phyloP scores from a whole-genome alignment of 148 eudicot species.

The Rhododendron mucronatum region DNA sequence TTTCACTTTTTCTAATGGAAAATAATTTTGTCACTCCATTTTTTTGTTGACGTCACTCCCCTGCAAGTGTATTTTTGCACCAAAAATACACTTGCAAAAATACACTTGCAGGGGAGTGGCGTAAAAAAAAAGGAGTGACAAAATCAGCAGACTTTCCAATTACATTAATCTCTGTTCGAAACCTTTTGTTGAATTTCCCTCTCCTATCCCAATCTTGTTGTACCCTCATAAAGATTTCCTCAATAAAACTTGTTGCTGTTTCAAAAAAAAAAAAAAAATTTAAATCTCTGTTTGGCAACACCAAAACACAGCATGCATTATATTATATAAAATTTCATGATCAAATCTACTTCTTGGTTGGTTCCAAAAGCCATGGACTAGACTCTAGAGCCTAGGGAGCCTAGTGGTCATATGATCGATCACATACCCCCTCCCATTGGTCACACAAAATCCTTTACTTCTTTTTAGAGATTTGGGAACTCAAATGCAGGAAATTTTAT shows the following conservation, averaged over 20 bases:
- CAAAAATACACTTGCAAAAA: no score
- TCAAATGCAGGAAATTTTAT: neutral
- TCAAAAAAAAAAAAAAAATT: no score
- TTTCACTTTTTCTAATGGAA: neutral
- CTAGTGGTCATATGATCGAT: neutral
- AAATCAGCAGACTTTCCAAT: neutral
- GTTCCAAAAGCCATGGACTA: neutral
- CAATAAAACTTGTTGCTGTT: no score
- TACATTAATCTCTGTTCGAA: neutral
- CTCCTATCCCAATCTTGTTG: no score
- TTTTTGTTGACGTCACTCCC: no score
- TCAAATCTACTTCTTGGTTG: neutral
- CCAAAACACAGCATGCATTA: neutral
- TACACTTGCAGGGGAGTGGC: no score
- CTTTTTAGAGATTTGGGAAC: neutral
- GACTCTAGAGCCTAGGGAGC: neutral
- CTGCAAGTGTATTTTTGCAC: no score
- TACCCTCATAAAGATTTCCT: no score
- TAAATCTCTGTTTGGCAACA: neutral
- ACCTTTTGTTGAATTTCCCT: no score
- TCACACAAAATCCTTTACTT: neutral
- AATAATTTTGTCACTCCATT: no score
- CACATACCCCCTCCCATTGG: neutral
- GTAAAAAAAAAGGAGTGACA: no score
- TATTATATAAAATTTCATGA: neutral